Evolutionary conservation across 2,329 filamentous ascomycete genomes (phyloP).

Genomic region (Botrytis fabae): DNA sequence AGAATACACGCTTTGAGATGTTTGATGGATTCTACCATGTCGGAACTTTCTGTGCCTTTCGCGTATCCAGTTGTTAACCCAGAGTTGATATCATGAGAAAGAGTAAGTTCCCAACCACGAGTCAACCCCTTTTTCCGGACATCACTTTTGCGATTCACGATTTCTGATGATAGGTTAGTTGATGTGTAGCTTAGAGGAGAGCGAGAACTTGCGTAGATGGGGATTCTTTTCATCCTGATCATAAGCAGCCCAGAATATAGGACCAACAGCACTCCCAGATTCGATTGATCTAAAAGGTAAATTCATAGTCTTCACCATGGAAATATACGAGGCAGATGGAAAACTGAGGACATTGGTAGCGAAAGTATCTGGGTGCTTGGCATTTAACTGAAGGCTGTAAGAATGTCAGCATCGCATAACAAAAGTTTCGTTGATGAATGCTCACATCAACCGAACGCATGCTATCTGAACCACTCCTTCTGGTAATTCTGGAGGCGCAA

Average conservation of each 20-base stretch:
- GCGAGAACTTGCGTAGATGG: conserved; percentile 52
- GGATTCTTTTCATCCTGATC: conserved; percentile 57
- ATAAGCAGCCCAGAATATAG: conserved; percentile 61
- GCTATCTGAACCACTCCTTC: conserved; percentile 32
- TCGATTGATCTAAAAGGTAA: conserved; percentile 60
- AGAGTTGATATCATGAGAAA: conserved; percentile 57
- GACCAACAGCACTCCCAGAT: conserved; percentile 58
- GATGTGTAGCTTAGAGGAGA: background rate
- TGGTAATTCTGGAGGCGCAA: conserved; percentile 34
- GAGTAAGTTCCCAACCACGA: conserved; percentile 64
- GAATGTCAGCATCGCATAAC: background rate
- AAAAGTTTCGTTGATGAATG: background rate
- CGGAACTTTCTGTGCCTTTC: conserved; percentile 60
- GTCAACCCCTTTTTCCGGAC: conserved; percentile 64
- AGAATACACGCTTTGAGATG: conserved; percentile 52
- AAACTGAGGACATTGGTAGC: conserved; percentile 56
- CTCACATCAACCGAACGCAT: conserved; percentile 33
- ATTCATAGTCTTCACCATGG: conserved; percentile 56
- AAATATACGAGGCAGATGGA: conserved; percentile 50
- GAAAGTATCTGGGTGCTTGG: conserved; percentile 59
- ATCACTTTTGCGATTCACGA: conserved; percentile 65
- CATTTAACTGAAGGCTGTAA: conserved; percentile 42
- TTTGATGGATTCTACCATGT: conserved; percentile 51
- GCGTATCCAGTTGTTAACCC: conserved; percentile 60
- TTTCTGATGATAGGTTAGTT: conserved; percentile 46